Evolutionary conservation across 345 rosid genomes (phyloP).

Genomic region (Arabis alpina): DNA sequence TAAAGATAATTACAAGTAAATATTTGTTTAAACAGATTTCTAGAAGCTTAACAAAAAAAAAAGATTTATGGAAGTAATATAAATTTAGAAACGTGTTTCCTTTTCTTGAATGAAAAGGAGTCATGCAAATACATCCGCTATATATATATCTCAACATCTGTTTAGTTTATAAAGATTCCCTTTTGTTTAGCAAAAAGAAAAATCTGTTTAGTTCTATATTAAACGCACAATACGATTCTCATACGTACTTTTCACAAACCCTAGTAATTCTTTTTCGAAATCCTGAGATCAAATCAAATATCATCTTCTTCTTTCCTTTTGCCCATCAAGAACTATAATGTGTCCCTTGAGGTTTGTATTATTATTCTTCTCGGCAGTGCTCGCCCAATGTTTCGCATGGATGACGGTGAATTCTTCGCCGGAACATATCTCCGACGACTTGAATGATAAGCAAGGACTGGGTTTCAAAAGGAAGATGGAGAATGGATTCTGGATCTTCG

Average conservation of each 20-base stretch:
- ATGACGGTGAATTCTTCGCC: constrained; percentile 66
- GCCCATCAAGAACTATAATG: constrained; percentile 39
- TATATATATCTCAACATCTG: no score
- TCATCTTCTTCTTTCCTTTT: no score
- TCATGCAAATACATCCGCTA: no score
- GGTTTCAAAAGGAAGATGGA: constrained; percentile 48
- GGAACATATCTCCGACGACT: constrained; percentile 45
- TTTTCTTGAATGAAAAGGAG: no score
- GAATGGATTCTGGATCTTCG: constrained; percentile 69
- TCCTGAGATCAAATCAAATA: background rate
- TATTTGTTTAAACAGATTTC: no score
- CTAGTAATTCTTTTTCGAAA: background rate
- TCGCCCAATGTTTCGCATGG: constrained; percentile 82
- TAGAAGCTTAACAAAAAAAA: no score
- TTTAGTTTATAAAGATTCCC: no score
- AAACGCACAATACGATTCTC: background rate
- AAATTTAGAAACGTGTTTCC: no score
- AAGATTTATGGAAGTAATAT: no score
- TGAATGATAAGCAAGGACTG: constrained; percentile 51
- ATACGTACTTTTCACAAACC: background rate
- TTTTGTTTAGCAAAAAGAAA: no score
- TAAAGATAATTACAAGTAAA: no score
- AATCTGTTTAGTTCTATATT: background rate
- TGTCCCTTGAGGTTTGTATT: constrained; percentile 80
- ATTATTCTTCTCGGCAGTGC: constrained; percentile 77